Conservation (phyloP, 2,329 filamentous ascomycete species). For the Myriosclerotinia duriaeana region DNA sequence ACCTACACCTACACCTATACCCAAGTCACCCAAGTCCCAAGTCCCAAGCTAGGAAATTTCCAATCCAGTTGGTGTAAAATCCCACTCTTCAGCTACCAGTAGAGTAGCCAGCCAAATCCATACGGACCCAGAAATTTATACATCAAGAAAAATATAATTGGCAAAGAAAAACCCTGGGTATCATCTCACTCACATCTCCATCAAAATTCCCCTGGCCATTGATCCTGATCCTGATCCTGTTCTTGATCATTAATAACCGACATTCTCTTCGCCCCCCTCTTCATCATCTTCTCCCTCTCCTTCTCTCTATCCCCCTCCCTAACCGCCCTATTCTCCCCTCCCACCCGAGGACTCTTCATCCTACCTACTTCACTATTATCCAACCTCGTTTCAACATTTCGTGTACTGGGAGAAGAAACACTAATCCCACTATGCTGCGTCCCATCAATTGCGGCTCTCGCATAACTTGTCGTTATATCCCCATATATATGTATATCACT, state of each 20-base stretch:
- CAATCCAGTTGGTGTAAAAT: not conserved
- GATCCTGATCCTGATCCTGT: constrained; percentile 4
- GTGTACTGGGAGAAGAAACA: not conserved
- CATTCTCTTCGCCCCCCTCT: not conserved
- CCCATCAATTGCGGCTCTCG: constrained; percentile 2
- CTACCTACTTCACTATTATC: not conserved
- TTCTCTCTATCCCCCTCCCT: not conserved
- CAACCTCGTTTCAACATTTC: not conserved
- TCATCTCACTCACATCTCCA: not conserved
- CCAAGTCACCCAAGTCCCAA: not conserved
- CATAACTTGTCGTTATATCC: constrained; percentile 2
- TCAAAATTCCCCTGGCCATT: constrained; percentile 19
- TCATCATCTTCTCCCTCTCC: not conserved
- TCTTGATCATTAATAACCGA: constrained; percentile 3
- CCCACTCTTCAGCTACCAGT: not conserved
- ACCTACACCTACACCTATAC: no score
- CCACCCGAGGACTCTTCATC: not conserved
- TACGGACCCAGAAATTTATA: not conserved
- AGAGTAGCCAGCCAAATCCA: no score
- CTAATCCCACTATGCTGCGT: constrained; percentile 12
- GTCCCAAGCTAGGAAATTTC: not conserved
- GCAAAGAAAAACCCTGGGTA: not conserved
- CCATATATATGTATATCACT: not conserved
- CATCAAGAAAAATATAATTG: not conserved
- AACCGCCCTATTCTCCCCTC: not conserved